phyloP scores from a whole-genome alignment of 495 filamentous ascomycete species.

The Xylaria sp. region DNA sequence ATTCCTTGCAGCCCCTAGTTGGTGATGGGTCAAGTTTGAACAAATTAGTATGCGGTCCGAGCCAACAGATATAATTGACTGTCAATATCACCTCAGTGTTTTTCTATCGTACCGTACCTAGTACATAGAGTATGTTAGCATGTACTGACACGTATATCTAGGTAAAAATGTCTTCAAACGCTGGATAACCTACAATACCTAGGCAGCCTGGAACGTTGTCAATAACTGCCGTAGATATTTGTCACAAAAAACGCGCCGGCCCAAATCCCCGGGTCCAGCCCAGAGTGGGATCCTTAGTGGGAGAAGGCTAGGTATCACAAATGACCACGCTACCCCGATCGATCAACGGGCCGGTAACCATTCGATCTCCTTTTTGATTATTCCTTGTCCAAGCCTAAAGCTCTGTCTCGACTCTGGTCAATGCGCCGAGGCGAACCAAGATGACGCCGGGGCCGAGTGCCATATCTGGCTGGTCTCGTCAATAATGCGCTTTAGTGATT shows the following conservation, averaged over 20 bases:
- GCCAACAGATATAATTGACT: not conserved
- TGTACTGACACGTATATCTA: too few species aligned
- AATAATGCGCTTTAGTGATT: not conserved
- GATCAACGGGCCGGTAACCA: slow-evolving; percentile 6
- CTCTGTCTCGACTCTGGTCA: slow-evolving; percentile 11
- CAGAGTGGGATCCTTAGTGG: too few species aligned
- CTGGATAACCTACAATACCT: too few species aligned
- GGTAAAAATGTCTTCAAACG: too few species aligned
- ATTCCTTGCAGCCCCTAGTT: not conserved
- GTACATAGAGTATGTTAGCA: not conserved
- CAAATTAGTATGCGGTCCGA: not conserved
- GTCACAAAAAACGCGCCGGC: too few species aligned
- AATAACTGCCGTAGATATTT: slow-evolving; percentile 17
- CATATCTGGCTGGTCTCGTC: not conserved
- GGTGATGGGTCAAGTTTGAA: not conserved
- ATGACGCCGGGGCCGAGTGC: not conserved
- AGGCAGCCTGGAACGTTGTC: not conserved
- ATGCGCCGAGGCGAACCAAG: not conserved
- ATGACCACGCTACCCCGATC: slow-evolving; percentile 7
- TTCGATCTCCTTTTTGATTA: slow-evolving; percentile 4
- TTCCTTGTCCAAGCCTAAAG: not conserved
- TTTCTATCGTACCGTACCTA: not conserved
- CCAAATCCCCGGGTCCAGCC: slow-evolving; percentile 23
- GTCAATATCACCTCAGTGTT: not conserved
- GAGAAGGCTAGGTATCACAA: not conserved